Conservation (phyloP, 129 eudicot species). For the Daucus carota region DH1_v3.0 NC_030389.2:40491001-40491500, state of each 20-base stretch:
- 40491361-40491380: slow-evolving; percentile 20
- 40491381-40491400: slow-evolving; percentile 4
- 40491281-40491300: slow-evolving; percentile 16
- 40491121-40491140: slow-evolving; percentile 26
- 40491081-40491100: slow-evolving; percentile 32
- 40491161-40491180: slow-evolving; percentile 8
- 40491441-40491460: neutral
- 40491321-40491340: slow-evolving; percentile 23
- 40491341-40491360: slow-evolving; percentile 33
- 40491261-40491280: slow-evolving; percentile 3
- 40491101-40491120: slow-evolving; percentile 47
- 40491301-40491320: slow-evolving; percentile 11
- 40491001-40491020: neutral
- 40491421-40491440: neutral
- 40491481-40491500: neutral
- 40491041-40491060: slow-evolving; percentile 7
- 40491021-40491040: slow-evolving; percentile 13
- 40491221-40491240: slow-evolving; percentile 1
- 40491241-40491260: slow-evolving; percentile 6
- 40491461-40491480: too few species aligned
- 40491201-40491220: slow-evolving; percentile 9
- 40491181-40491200: slow-evolving; percentile 16
- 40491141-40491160: slow-evolving; percentile 28
- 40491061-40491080: slow-evolving; percentile 13
- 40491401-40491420: too few species aligned